phyloP scores from a whole-genome alignment of 768 basidiomycete genomes.

The Rhodosporidiobolus sp. region DNA sequence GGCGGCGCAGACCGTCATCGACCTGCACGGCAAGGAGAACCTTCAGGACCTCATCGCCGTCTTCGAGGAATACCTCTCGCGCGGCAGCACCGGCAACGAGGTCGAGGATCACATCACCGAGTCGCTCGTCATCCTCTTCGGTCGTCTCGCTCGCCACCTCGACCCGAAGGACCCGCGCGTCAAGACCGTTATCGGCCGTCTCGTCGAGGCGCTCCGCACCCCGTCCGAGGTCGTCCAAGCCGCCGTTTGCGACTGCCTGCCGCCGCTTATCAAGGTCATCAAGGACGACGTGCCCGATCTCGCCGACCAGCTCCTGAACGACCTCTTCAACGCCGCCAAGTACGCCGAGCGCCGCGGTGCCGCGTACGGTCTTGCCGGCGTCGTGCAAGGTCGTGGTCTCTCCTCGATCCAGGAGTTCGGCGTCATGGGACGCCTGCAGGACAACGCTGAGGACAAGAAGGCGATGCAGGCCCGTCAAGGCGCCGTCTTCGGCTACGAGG shows the following conservation, averaged over 20 bases:
- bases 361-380: constrained; percentile 90
- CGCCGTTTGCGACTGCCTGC: constrained; percentile 91
- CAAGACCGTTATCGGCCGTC: constrained; percentile 72
- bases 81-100: constrained; percentile 51
- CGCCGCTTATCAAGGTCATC: constrained; percentile 75
- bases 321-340: constrained; percentile 72
- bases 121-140: constrained; percentile 89
- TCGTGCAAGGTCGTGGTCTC: constrained; percentile 86
- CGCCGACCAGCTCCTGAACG: constrained; percentile 71
- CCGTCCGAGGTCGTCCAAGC: constrained; percentile 95
- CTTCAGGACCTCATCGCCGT: constrained; percentile 71
- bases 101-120: constrained; percentile 85
- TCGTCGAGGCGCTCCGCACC: constrained; percentile 85
- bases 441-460: constrained; percentile 84
- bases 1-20: constrained; percentile 76
- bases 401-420: constrained; percentile 77
- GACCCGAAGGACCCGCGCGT: constrained; percentile 72
- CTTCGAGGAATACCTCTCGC: constrained; percentile 72
- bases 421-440: constrained; percentile 67
- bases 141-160: constrained; percentile 84
- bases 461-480: constrained; percentile 82
- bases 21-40: constrained; percentile 69
- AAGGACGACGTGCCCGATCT: constrained; percentile 61
- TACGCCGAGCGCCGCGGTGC: constrained; percentile 95
- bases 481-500: constrained; percentile 91